Evolutionary conservation across 345 rosid genomes (phyloP), one percentile per base, ranked within the genome.

Genomic region (Pistacia integerrima): DNA sequence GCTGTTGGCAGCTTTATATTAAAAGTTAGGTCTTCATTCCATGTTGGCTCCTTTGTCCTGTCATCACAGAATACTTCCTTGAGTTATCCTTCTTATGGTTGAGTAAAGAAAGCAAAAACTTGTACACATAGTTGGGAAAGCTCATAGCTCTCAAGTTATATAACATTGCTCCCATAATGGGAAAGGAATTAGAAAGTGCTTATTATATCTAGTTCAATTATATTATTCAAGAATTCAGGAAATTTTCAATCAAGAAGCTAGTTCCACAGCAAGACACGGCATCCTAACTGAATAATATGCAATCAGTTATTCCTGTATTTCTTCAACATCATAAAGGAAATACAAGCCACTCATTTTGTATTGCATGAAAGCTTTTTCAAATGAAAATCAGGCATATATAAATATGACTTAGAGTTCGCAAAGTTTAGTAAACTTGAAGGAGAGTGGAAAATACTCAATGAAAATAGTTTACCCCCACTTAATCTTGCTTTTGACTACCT

Each of bases 21-120:
- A 52, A 95, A 82, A 80, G 85, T 85, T 81, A 88, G 87, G 30
- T 93, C 91, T 82, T 90, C 91, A 73, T 93, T 92, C 99, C 99
- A 95, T 28, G 89, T 88, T 57, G 97, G 99, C 80, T 90, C 86
- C 74, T 74, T 93, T 56, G 84, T 89, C 88, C 99, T 95, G 88
- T 35, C 77, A 84, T 80, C 76, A 77, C 14, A 20, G 58, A 0
- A 16, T 11, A 54, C 62, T 67, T 41, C 69, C 16, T 33, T 51
- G 65, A 61, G 33, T 30, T 30, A 22, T 54, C 57, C 22, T 55
- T 10, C 22, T 16, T 12, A 2, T 35, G 16, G 8, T 44, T 44
- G 4, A 13, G 41, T 14, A 41, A 14, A 61, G n/a, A 51, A 73
- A 33, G 20, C 67, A 52, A 48, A 22, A 52, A 3, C 46, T 52